Evolutionary conservation across 208 protist genomes (phyloP).

Genomic region (Trypanosoma theileri): DNA sequence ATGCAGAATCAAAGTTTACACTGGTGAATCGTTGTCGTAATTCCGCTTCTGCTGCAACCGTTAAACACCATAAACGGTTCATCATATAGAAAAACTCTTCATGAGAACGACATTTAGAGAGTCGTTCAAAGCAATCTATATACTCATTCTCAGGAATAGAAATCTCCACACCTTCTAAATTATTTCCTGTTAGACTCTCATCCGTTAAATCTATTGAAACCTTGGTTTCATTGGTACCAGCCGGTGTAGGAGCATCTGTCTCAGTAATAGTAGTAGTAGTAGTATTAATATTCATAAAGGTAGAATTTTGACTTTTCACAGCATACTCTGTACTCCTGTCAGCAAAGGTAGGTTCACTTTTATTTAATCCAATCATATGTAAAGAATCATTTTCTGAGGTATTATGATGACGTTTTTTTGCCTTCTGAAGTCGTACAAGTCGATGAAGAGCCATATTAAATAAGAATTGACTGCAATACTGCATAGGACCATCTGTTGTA

Average conservation of each 20-base stretch:
- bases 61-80: conserved; percentile 72
- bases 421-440: conserved; percentile 38
- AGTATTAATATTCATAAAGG: background rate
- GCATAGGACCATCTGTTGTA: conserved; percentile 41
- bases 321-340: background rate
- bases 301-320: background rate
- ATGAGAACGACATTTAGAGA: conserved; percentile 46
- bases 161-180: background rate
- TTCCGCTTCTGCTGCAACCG: conserved; percentile 41
- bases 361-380: conserved; percentile 1
- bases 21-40: conserved; percentile 38
- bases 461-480: conserved; percentile 44
- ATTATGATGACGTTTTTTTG: background rate
- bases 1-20: conserved; percentile 27
- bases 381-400: background rate
- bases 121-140: conserved; percentile 32
- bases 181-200: background rate
- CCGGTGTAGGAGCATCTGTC: background rate
- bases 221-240: conserved; percentile 18
- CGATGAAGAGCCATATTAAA: conserved; percentile 43
- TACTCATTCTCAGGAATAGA: conserved; percentile 22
- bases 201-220: conserved; percentile 10
- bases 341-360: conserved; percentile 1
- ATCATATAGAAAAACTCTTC: conserved; percentile 64
- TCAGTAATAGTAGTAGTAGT: too few relatives aligned